These are phyloP conservation scores for Pseudocercospora pini-densiflorae DNA, from an alignment of 2,329 filamentous ascomycete genomes.

Conservation along the genomic window DNA sequence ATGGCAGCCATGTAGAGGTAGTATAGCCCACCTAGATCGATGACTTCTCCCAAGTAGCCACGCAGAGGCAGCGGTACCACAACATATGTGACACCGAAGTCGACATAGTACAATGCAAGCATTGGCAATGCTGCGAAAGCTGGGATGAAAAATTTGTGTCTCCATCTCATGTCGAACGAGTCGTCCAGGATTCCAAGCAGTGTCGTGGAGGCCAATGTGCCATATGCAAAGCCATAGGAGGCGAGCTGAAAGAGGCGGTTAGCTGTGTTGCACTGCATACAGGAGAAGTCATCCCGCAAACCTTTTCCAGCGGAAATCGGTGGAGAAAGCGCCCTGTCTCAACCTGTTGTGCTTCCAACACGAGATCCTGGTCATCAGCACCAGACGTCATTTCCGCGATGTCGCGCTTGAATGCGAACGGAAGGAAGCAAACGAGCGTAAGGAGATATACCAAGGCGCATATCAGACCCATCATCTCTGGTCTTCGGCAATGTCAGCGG, in stretches of 20 bases:
- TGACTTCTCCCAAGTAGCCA: slow-evolving; percentile 79
- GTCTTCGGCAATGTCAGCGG: slow-evolving; percentile 53
- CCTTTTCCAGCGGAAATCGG: slow-evolving; percentile 88
- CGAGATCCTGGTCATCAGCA: slow-evolving; percentile 87
- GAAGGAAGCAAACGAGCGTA: slow-evolving; percentile 87
- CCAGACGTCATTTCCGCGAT: slow-evolving; percentile 94
- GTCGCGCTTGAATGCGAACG: slow-evolving; percentile 97
- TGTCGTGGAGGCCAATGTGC: slow-evolving; percentile 87
- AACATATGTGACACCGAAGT: slow-evolving; percentile 95
- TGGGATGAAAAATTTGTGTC: slow-evolving; percentile 98
- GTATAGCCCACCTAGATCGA: slow-evolving; percentile 78
- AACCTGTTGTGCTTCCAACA: slow-evolving; percentile 72
- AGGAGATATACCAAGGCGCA: slow-evolving; percentile 92
- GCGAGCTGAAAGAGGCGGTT: slow-evolving; percentile 66
- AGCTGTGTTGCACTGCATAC: slow-evolving; percentile 54
- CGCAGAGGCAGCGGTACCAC: slow-evolving; percentile 87
- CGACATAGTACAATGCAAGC: slow-evolving; percentile 96
- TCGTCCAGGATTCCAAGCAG: slow-evolving; percentile 94
- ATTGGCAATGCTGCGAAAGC: slow-evolving; percentile 92
- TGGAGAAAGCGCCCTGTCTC: slow-evolving; percentile 86
- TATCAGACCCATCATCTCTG: slow-evolving; percentile 94
- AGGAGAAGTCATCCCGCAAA: slow-evolving; percentile 24
- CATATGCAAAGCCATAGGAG: slow-evolving; percentile 90
- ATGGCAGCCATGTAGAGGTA: slow-evolving; percentile 97
- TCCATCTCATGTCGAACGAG: slow-evolving; percentile 97